Base-by-base conservation (phyloP, 1,139 yeast genomes). In the Petasospora rhodanensis region DNA sequence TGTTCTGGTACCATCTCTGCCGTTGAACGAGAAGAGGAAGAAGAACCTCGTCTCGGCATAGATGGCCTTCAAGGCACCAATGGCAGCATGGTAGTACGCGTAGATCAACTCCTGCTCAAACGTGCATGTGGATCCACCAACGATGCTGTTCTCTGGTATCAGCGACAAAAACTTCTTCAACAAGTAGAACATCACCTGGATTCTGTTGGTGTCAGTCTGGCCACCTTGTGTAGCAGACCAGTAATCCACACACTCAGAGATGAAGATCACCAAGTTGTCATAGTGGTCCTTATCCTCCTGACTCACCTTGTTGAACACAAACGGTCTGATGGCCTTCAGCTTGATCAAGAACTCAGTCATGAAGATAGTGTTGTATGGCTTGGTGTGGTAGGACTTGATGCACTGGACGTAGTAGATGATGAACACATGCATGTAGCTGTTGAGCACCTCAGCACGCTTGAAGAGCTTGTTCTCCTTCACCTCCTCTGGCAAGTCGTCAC, bases 11-110 rank as follows among this genome's bases (percentile, higher is more conserved):
- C 56, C 59, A 25, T 53, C 55, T 26, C 55, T 42, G 14, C 64
- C 66, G 35, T 54, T 52, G 42, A 61, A 62, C 1, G 64, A 60
- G 38, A 54, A 52, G 25, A 58, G 53, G 45, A 59, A 62, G 26
- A 59, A 52, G 38, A 61, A 62, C 15, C 64, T 44, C 6, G 55
- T 55, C 38, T 62, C 67, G n/a, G 66, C 61, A 40, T 61, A 61
- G 20, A 62, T 41, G 1, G 64, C 62, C 54, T 53, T 28, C 28
- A 49, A 26, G 4, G 47, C 36, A 16, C 46, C 41, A 17, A 41
- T 37, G 2, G 51, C 54, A 1, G 64, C 59, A 28, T 57, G 61
- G 40, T 50, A 62, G 43, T 58, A 62, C 2, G 56, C 43, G 28
- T 55, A 54, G 11, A 61, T 44, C 10, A 59, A 43, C 19, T 37